These are phyloP conservation scores for Cyclotella atomus DNA, from an alignment of 108 stramenopile genomes.

Conservation along the genomic window DNA sequence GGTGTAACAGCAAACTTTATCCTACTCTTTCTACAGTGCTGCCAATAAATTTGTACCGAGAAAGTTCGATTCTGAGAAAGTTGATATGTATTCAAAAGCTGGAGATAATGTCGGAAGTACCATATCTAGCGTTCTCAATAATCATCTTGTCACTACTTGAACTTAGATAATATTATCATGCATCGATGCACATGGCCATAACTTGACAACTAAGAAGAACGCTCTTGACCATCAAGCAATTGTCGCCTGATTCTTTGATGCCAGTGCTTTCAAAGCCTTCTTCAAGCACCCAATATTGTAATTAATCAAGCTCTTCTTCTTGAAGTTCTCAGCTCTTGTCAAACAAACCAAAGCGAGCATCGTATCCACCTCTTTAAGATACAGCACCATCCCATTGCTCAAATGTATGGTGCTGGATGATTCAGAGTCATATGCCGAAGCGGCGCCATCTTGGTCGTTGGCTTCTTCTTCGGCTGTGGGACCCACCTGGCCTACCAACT, in stretches of 20 bases:
- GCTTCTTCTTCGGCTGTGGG: constrained; percentile 43
- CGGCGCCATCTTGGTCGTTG: constrained; percentile 60
- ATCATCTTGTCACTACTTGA: too few relatives aligned
- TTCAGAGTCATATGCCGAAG: constrained; percentile 92
- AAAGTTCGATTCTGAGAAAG: too few relatives aligned
- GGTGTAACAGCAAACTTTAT: too few relatives aligned
- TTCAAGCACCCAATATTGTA: constrained; percentile 96
- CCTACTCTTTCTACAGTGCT: too few relatives aligned
- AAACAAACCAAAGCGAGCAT: constrained; percentile 98
- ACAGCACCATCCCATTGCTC: constrained; percentile 96
- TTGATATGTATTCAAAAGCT: too few relatives aligned
- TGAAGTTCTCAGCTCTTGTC: constrained; percentile 92
- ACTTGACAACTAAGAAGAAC: too few relatives aligned
- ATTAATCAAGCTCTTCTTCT: constrained; percentile 94
- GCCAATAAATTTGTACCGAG: too few relatives aligned
- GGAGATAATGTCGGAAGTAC: too few relatives aligned
- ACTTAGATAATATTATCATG: too few relatives aligned
- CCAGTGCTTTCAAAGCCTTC: constrained; percentile 77
- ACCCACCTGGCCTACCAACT: constrained; percentile 69
- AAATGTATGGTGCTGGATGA: constrained; percentile 94
- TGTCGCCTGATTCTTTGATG: constrained; percentile 18
- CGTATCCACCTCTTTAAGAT: constrained; percentile 93
- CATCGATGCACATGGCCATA: too few relatives aligned
- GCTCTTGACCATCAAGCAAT: constrained; percentile 13
- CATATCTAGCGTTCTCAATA: too few relatives aligned